Evolutionary conservation across 2,329 filamentous ascomycete genomes (phyloP), one percentile per base, ranked within the genome.

Genomic region (Bipolaris oryzae): DNA sequence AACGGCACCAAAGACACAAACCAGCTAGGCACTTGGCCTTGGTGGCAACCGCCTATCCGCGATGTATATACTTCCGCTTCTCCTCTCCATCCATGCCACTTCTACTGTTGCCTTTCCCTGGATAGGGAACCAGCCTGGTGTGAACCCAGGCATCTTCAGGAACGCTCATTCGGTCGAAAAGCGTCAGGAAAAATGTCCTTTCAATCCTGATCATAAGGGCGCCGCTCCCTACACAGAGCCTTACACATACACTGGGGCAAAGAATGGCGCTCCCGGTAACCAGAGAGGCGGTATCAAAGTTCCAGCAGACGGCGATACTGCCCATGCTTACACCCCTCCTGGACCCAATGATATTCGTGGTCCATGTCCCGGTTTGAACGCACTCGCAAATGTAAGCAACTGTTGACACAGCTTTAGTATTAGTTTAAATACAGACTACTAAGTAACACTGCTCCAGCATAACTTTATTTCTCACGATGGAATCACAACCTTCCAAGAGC

Each of bases 251-350:
- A 78, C 76, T 39, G 72, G 73, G 20, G 79, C 80, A 3, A 74
- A 74, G 55, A 75, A 80, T 50, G 79, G 79, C 42, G 13, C 64
- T 9, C 73, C 70, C n/a, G 79, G 79, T 2, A 77, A 72, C 7
- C 75, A 74, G 1, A 71, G 64, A 35, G 79, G 80, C 46, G 79
- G 79, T 2, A 79, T 76, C 57, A 69, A 76, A 46, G 80, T 82
- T 0, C 80, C 80, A 23, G 79, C 75, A 11, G 64, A 67, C 31
- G 75, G 75, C 13, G 78, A 80, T 50, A 71, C 60, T 21, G 77
- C 74, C 5, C 67, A 69, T 37, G 55, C 51, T 20, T 68, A 61
- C 42, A 50, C 51, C 3, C 50, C 58, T 20, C 64, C 66, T 37
- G 63, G 62, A 11, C 50, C 66, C 9, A 66, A 67, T 37, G 66